Base-by-base conservation (phyloP, 768 basidiomycete species). In the Sporobolomyces roseus region DNA sequence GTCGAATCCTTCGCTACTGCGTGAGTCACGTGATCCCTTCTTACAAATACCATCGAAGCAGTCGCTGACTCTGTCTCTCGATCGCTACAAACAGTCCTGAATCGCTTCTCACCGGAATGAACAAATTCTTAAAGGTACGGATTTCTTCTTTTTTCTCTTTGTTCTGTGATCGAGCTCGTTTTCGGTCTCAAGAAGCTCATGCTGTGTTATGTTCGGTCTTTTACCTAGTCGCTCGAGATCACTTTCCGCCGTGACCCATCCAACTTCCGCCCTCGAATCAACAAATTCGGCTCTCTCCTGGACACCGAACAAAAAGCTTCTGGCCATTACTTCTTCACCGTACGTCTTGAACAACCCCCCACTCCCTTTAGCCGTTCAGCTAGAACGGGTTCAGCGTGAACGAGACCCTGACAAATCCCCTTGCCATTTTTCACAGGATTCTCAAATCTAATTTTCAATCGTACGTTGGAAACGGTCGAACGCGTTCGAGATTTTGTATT, bases 171-270 rank as follows among this genome's bases (percentile, higher is more conserved):
- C n/a, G 19, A 21, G 19, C 30, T 49, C 17, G 3, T 19, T 45
- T 2, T 16, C 12, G 7, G 38, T 17, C 6, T 10, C 35, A n/a
- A n/a, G n/a, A n/a, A n/a, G n/a, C n/a, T n/a, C n/a, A n/a, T n/a
- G n/a, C n/a, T n/a, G n/a, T n/a, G n/a, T n/a, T n/a, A n/a, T 27
- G 2, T 30, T 23, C 19, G 13, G 17, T 16, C 30, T 16, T 29
- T 32, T 33, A 6, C n/a, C 45, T 43, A 60, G 1, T 91, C 89
- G 16, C 83, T 99, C 19, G 92, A 98, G 80, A 94, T 98, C 78
- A 98, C 96, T 1, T 98, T 98, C 87, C 84, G 96, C 68, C 87
- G 96, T 74, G 96, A 99, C 80, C 96, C 94, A 16, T 94, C 58
- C 45, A 36, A 51, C 55, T 58, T 53, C 61, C 52, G 72, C 27